Conservation (phyloP, 129 eudicot genomes). For the Deinandra increscens region DNA sequence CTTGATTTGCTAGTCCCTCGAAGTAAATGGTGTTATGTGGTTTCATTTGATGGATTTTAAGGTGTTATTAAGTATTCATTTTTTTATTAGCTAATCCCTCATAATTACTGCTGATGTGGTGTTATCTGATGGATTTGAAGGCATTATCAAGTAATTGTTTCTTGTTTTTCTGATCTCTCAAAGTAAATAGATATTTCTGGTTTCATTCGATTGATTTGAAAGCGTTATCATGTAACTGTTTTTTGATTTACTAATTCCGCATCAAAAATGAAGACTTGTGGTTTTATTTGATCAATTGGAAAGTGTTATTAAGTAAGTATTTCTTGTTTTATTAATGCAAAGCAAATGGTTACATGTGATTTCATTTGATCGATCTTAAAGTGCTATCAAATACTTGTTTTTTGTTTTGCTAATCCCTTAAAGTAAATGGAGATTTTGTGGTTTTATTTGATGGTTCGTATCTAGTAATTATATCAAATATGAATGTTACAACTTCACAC, state of each 20-base stretch:
- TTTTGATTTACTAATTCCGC: background rate
- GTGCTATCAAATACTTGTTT: constrained; percentile 14
- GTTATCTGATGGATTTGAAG: no score
- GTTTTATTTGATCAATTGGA: background rate
- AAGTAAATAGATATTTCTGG: background rate
- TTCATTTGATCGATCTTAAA: background rate
- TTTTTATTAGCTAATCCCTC: background rate
- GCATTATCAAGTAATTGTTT: no score
- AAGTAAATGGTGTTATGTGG: background rate
- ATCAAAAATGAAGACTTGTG: background rate
- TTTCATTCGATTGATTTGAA: background rate
- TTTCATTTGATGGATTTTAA: background rate
- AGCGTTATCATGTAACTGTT: background rate
- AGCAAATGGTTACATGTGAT: background rate
- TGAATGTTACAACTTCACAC: background rate
- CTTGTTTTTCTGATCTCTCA: no score
- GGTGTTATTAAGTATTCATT: background rate
- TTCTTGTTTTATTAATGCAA: background rate
- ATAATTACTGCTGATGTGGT: background rate
- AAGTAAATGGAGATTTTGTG: background rate
- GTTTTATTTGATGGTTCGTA: background rate
- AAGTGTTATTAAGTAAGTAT: background rate
- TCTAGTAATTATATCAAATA: background rate
- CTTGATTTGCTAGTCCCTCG: background rate
- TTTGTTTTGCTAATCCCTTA: background rate